Base-by-base conservation (phyloP, 495 filamentous ascomycete genomes). In the Immersiella caudata region DNA sequence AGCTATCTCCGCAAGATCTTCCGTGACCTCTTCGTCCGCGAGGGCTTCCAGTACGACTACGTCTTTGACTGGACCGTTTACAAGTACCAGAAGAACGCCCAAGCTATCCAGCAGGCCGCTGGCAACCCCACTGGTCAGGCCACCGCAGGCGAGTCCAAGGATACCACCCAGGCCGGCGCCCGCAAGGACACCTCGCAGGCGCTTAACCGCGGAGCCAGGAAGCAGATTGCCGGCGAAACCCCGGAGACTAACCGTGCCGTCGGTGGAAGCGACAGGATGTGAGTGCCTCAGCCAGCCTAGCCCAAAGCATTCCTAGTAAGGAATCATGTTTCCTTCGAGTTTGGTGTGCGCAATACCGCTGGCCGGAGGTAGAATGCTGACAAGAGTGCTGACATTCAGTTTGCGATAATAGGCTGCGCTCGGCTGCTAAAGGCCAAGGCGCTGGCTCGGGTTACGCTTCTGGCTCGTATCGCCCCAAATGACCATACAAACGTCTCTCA, bases 11-110 rank as follows among this genome's bases (percentile, higher is more conserved):
- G 96, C 79, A 99, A 99, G 90, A 98, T 99, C 82, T 98, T 99
- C 91, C 93, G 96, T 63, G 96, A 99, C 79, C 90, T 99, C 58
- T 99, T 99, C 73, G 96, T 99, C 68, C 94, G 96, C 68, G 96
- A 98, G 78, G 95, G 94, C 26, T 99, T 99, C 89, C 96, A 99
- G 81, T 99, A 99, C 76, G 96, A 99, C 80, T 98, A 99, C 72
- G 96, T 99, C 73, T 99, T 99, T 77, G 96, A 99, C 81, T 99
- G 96, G 96, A 99, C 96, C 66, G 96, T 99, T 75, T 98, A 99
- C 87, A 99, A 98, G 87, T 99, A 99, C 84, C 96, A 98, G 86
- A 98, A 98, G 90, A 98, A 98, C 73, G 86, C 90, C 75, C 87
- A 90, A 77, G 88, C 88, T 60, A 80, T 81, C 72, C 69, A 75